Evolutionary conservation across 331 rosid species (phyloP), one percentile per base, ranked within the genome.

Genomic region (Stylosanthes scabra): DNA sequence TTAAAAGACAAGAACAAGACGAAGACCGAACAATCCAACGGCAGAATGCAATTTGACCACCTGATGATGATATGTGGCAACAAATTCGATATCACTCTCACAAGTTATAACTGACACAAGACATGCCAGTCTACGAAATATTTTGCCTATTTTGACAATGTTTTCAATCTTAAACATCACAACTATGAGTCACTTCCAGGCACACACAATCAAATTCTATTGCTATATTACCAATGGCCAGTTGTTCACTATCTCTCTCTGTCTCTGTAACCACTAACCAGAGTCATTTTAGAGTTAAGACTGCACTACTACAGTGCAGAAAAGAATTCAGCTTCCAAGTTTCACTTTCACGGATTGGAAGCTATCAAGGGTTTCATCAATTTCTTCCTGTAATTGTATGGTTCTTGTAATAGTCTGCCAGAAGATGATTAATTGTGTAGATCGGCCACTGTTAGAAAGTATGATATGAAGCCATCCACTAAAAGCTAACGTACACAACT

Each of bases 191-290:
- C 56, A 31, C 42, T 47, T 57, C 51, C 58, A 46, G 44, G 68
- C 28, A 70, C 40, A 82, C n/a, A 56, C 42, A 44, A 20, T 11
- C 67, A 68, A 59, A 51, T 77, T 68, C 50, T 77, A 39, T 28
- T 57, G 61, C 68, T 42, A 31, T 56, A 56, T 56, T 49, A 68
- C 16, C 64, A 8, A 68, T 25, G 54, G 25, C 40, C 37, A 31
- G 6, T 57, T 61, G 41, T 82, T 57, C 47, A 55, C 54, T 64
- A 11, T 28, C 39, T 59, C 39, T 68, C 13, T 69, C 39, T 59
- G 20, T 51, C n/a, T 69, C 51, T 58, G 65, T 49, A 49, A 58
- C n/a, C n/a, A n/a, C n/a, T n/a, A n/a, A n/a, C 44, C 31, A 50
- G 55, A 44, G 34, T 29, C 41, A 28, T 55, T 34, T 3, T 5